Conservation (phyloP, 306 rosid species). For the Vachellia pachyceras region DNA sequence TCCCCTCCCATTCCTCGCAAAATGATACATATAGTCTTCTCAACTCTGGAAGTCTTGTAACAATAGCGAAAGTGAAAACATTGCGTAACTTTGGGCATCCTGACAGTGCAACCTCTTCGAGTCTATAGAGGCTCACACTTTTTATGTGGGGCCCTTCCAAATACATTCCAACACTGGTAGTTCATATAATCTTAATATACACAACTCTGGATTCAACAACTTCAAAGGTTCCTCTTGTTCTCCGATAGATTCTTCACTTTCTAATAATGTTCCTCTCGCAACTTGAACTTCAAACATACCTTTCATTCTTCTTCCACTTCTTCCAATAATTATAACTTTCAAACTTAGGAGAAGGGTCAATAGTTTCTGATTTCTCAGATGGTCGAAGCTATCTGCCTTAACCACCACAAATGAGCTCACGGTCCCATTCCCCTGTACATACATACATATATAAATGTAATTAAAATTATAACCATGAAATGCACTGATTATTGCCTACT, state of each 20-base stretch:
- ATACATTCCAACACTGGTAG: background rate
- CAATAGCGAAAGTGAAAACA: too few relatives aligned
- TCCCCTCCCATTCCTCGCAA: too few relatives aligned
- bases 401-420: background rate
- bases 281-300: background rate
- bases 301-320: background rate
- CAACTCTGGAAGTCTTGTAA: too few relatives aligned
- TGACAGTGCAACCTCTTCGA: too few relatives aligned
- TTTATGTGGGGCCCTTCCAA: background rate
- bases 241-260: too few relatives aligned
- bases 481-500: too few relatives aligned
- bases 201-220: background rate
- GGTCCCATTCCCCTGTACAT: background rate
- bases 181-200: accelerated
- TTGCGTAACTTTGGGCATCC: too few relatives aligned
- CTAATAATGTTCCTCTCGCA: background rate
- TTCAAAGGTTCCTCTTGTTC: background rate
- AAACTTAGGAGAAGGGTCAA: background rate
- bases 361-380: background rate
- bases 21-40: too few relatives aligned
- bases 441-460: too few relatives aligned
- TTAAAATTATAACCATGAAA: background rate
- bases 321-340: accelerated
- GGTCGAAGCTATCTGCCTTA: background rate
- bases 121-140: too few relatives aligned